Percentiles rank a stretch among this genome's conserved stretches.
phyloP scores from a whole-genome alignment of 1,284 basidiomycete genomes.

The Tilletia indica region DNA sequence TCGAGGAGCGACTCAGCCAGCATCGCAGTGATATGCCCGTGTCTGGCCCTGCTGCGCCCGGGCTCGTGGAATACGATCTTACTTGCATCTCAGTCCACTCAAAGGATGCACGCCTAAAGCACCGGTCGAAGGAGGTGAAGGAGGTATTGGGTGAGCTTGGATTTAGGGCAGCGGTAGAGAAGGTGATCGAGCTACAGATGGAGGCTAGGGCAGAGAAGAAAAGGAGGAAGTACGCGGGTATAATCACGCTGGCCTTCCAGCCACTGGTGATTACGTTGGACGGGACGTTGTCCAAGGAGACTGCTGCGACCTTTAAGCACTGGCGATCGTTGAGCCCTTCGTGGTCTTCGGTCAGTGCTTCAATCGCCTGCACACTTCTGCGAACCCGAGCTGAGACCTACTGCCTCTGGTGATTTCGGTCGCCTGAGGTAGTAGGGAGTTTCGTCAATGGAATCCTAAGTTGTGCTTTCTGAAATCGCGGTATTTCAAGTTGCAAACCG shows the following conservation, averaged over 20 bases:
- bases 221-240: not conserved
- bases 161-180: not conserved
- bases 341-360: not conserved
- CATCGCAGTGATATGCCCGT: not conserved
- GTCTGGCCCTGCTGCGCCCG: not conserved
- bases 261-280: not conserved
- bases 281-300: not conserved
- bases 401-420: no score
- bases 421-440: no score
- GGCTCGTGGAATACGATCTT: not conserved
- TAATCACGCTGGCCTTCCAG: not conserved
- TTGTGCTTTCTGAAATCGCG: no score
- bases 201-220: not conserved
- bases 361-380: no score
- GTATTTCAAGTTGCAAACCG: no score
- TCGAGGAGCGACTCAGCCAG: not conserved
- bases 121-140: not conserved
- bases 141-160: not conserved
- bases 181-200: not conserved
- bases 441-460: no score
- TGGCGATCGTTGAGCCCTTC: constrained; percentile 5
- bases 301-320: not conserved
- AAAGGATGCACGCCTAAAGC: not conserved
- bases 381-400: no score
- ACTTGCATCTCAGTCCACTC: not conserved